These are phyloP conservation scores for Phialocephala subalpina DNA, from an alignment of 2,329 filamentous ascomycete species.

Conservation along the genomic window DNA sequence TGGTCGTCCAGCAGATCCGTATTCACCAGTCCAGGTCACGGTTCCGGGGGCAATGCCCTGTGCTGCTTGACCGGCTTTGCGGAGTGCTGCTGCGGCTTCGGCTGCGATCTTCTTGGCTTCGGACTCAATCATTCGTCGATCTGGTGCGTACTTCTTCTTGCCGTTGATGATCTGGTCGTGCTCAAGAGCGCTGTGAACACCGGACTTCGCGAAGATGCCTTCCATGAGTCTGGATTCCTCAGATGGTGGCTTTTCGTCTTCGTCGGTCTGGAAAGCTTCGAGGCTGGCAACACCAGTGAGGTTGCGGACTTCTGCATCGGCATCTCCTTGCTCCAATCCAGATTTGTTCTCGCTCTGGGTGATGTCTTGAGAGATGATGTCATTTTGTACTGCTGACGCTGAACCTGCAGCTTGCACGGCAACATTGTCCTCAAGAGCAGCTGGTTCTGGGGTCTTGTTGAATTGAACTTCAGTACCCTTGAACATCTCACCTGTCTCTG, in stretches of 20 bases:
- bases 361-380: conserved; percentile 28
- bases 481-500: conserved; percentile 88
- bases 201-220: conserved; percentile 85
- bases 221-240: conserved; percentile 84
- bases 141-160: conserved; percentile 74
- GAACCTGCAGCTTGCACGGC: conserved; percentile 23
- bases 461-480: conserved; percentile 83
- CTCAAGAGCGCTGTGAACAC: conserved; percentile 89
- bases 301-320: conserved; percentile 56
- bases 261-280: conserved; percentile 66
- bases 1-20: conserved; percentile 79
- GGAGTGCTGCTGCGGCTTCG: conserved; percentile 78
- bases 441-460: conserved; percentile 47
- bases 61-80: conserved; percentile 76
- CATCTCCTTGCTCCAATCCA: conserved; percentile 37
- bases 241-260: conserved; percentile 48
- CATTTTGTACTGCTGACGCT: conserved; percentile 27
- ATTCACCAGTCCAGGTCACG: conserved; percentile 92
- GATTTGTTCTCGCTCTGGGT: background rate
- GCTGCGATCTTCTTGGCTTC: conserved; percentile 84
- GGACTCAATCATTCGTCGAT: conserved; percentile 79
- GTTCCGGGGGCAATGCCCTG: conserved; percentile 79
- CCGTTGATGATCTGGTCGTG: conserved; percentile 91
- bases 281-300: conserved; percentile 69
- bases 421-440: conserved; percentile 32